Evolutionary conservation across 257 asterid species (phyloP).

Genomic region (Lavandula angustifolia): DNA sequence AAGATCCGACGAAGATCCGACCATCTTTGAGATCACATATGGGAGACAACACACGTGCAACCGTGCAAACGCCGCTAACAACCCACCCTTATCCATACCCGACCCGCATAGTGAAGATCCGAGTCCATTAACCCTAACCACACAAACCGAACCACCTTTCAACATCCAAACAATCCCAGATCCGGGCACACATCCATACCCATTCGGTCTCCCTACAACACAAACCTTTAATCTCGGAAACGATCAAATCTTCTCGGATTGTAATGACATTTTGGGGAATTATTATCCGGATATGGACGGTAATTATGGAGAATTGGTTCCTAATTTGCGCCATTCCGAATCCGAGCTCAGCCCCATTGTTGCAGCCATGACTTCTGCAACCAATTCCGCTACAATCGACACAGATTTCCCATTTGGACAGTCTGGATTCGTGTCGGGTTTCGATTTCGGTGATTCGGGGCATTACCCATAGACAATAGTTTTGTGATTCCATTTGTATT

Average conservation of each 20-base stretch:
- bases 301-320: constrained; percentile 31
- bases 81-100: constrained; percentile 23
- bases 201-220: constrained; percentile 32
- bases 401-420: constrained; percentile 35
- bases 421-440: constrained; percentile 44
- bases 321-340: constrained; percentile 28
- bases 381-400: constrained; percentile 38
- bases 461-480: constrained; percentile 14
- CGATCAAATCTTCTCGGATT: constrained; percentile 17
- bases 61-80: neutral
- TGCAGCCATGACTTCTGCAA: too few species aligned
- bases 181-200: constrained; percentile 12
- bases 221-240: constrained; percentile 35
- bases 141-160: constrained; percentile 10
- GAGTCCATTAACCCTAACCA: constrained; percentile 22
- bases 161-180: constrained; percentile 42
- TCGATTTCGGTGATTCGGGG: constrained; percentile 36
- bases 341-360: constrained; percentile 35
- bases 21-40: constrained; percentile 38
- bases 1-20: constrained; percentile 47
- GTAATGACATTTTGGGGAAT: constrained; percentile 26
- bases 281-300: constrained; percentile 31
- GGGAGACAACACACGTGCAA: constrained; percentile 49
- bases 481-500: too few species aligned
- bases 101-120: constrained; percentile 22